These are phyloP conservation scores for Plasmodium fragile DNA, from an alignment of 169 alveolate genomes.

Conservation along the genomic window DNA sequence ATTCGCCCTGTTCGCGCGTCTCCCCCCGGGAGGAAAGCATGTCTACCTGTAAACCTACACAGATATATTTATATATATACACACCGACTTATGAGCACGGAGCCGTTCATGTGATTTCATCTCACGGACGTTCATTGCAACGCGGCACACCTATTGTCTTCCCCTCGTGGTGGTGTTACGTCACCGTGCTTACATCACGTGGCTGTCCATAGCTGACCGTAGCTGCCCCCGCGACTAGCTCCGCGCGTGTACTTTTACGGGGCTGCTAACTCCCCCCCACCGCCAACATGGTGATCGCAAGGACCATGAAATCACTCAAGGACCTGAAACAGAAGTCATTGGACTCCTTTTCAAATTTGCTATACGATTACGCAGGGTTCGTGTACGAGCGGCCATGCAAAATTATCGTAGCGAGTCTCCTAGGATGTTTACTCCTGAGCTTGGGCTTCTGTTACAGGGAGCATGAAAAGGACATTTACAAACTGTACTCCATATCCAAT, in stretches of 20 bases:
- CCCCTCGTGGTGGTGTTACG: not conserved
- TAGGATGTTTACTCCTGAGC: conserved; percentile 6
- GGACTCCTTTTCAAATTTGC: conserved; percentile 11
- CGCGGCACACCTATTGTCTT: not conserved
- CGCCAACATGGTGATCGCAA: conserved; percentile 9
- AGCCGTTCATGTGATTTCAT: not conserved
- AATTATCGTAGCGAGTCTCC: conserved; percentile 2
- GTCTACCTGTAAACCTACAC: not conserved
- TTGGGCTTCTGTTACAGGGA: conserved; percentile 42
- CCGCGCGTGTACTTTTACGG: not conserved
- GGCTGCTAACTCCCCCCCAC: not conserved
- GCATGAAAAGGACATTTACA: conserved; percentile 49
- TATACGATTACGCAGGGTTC: conserved; percentile 55
- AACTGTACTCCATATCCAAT: conserved; percentile 35
- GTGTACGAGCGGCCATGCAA: conserved; percentile 64
- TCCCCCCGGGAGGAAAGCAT: not conserved
- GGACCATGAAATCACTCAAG: not conserved
- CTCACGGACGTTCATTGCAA: not conserved
- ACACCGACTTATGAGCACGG: not conserved
- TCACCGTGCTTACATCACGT: not conserved
- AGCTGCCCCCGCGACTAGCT: too few relatives aligned
- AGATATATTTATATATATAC: not conserved
- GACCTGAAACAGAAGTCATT: conserved; percentile 24
- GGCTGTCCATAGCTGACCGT: too few relatives aligned
- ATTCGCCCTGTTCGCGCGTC: not conserved